Conservation (phyloP, 306 rosid genomes). For the apple (Malus domestica) region ASM211411v1 NC_041793.1:45962001-45962500, state of each 20-base stretch:
- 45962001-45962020: not conserved
- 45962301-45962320: slow-evolving; percentile 29
- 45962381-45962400: slow-evolving; percentile 72
- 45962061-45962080: not conserved
- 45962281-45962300: slow-evolving; percentile 58
- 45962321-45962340: slow-evolving; percentile 28
- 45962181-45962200: slow-evolving; percentile 85
- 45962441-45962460: not conserved
- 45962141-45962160: slow-evolving; percentile 97
- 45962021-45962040: too few species aligned
- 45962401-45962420: slow-evolving; percentile 74
- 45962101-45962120: not conserved
- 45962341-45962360: slow-evolving; percentile 47
- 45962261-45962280: slow-evolving; percentile 42
- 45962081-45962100: not conserved
- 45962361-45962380: slow-evolving; percentile 57
- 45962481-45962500: not conserved
- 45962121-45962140: slow-evolving; percentile 50
- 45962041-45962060: not conserved
- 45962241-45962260: slow-evolving; percentile 64
- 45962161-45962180: slow-evolving; percentile 71
- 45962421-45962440: slow-evolving; percentile 90
- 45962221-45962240: slow-evolving; percentile 79
- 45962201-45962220: slow-evolving; percentile 76
- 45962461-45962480: not conserved